phyloP scores from a whole-genome alignment of 176 grass and related monocot species.

The Luzula sylvatica region DNA sequence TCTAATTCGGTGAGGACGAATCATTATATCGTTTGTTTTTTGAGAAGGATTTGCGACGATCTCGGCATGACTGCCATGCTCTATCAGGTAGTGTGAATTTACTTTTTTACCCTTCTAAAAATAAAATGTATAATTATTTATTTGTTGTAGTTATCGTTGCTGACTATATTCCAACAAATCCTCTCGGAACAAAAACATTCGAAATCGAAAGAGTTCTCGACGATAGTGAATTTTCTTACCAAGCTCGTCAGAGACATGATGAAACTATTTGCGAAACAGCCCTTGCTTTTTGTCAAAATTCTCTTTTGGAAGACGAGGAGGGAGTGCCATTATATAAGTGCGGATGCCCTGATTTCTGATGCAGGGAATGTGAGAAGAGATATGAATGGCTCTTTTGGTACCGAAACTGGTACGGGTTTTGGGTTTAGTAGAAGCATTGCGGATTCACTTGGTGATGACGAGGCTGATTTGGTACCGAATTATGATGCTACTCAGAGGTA shows the following conservation, averaged over 20 bases:
- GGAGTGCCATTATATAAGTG: conserved; percentile 81
- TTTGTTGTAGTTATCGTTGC: conserved; percentile 78
- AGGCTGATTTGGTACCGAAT: conserved; percentile 65
- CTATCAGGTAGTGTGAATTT: conserved; percentile 80
- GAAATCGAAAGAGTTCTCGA: conserved; percentile 53
- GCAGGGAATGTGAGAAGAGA: conserved; percentile 36
- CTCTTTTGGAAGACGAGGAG: conserved; percentile 92
- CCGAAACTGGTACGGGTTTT: conserved; percentile 22
- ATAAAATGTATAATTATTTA: no score
- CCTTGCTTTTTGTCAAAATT: conserved; percentile 81
- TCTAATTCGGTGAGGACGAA: conserved; percentile 81
- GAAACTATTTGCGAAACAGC: conserved; percentile 67
- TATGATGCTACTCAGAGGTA: conserved; percentile 45
- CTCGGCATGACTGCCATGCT: conserved; percentile 82
- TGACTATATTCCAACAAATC: conserved; percentile 79
- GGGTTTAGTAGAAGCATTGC: conserved; percentile 54
- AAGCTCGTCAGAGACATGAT: conserved; percentile 88
- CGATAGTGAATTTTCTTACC: conserved; percentile 80
- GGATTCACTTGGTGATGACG: conserved; percentile 97
- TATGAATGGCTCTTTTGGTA: conserved; percentile 22
- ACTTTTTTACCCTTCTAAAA: conserved; percentile 4
- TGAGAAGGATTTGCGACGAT: conserved; percentile 84
- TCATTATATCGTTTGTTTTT: conserved; percentile 92
- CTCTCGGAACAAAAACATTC: conserved; percentile 63
- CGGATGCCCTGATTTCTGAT: conserved; percentile 50